Evolutionary conservation across 352 stramenopile species (phyloP).

Genomic region (Poterioochromonas sp.): DNA sequence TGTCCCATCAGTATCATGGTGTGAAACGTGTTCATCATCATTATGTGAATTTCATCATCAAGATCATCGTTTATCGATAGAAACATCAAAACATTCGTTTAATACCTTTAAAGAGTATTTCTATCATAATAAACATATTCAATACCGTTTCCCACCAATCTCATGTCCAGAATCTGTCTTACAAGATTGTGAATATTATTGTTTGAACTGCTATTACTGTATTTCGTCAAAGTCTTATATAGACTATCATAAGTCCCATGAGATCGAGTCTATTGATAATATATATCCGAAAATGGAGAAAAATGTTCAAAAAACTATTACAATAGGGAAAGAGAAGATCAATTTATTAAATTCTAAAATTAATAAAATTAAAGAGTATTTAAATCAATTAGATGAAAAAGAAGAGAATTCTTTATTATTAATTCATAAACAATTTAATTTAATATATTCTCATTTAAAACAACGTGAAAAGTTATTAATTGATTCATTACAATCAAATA

Average conservation of each 20-base stretch:
- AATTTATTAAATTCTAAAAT: not conserved
- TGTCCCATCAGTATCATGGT: constrained; percentile 9
- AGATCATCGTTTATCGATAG: not conserved
- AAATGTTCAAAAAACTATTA: not conserved
- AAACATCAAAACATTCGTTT: not conserved
- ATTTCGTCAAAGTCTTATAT: not conserved
- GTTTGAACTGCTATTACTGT: not conserved
- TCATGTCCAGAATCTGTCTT: not conserved
- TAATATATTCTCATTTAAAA: too few species aligned
- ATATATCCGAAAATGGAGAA: not conserved
- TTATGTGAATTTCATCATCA: constrained; percentile 32
- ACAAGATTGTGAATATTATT: not conserved
- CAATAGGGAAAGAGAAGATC: not conserved
- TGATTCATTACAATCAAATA: too few species aligned
- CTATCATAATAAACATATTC: not conserved
- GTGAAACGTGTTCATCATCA: not conserved
- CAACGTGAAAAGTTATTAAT: too few species aligned
- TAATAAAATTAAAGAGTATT: not conserved
- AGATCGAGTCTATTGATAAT: not conserved
- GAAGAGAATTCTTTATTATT: not conserved
- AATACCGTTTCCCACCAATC: not conserved
- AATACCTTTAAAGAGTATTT: not conserved
- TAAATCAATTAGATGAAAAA: not conserved
- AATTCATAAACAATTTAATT: not conserved
- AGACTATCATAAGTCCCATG: not conserved